A percentile compares a stretch with the other conserved stretches of the same genome.
phyloP scores from a whole-genome alignment of 257 asterid genomes.

The Plantago ovata region DNA sequence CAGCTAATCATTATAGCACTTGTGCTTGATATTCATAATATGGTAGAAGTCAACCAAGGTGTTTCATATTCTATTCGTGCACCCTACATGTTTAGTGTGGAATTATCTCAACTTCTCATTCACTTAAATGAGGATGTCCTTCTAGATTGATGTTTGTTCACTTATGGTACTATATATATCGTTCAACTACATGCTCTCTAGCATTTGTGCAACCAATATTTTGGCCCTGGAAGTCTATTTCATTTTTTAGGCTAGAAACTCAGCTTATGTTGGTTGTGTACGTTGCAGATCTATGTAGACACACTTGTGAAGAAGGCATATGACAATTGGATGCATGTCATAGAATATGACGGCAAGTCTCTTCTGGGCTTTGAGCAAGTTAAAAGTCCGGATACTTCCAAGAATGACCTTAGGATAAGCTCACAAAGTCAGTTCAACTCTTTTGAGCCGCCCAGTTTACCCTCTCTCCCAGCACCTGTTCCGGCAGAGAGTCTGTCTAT shows the following conservation, averaged over 20 bases:
- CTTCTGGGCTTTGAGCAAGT: conserved; percentile 54
- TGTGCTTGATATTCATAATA: neutral
- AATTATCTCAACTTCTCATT: neutral
- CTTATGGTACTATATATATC: too few relatives aligned
- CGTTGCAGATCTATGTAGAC: conserved; percentile 69
- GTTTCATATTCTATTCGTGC: neutral
- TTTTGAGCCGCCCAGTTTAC: conserved; percentile 51
- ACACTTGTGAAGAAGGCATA: conserved; percentile 86
- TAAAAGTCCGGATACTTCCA: conserved; percentile 37
- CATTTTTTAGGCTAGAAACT: neutral
- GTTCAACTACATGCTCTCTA: neutral
- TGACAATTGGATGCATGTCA: conserved; percentile 83
- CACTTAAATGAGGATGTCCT: neutral
- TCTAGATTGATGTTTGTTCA: too few relatives aligned
- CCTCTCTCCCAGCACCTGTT: conserved; percentile 52
- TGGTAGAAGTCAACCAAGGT: too few relatives aligned
- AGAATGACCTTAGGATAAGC: conserved; percentile 35
- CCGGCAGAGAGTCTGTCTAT: conserved; percentile 50
- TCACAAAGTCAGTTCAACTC: conserved; percentile 45
- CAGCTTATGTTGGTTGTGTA: conserved; percentile 17
- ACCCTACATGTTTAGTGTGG: neutral
- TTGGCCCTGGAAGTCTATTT: conserved; percentile 1
- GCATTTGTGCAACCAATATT: neutral
- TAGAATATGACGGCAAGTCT: conserved; percentile 89
- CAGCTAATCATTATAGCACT: neutral